Percentiles rank a stretch among this genome's conserved stretches.
phyloP scores from a whole-genome alignment of 2,329 filamentous ascomycete species.

The Fusarium piperis region DNA sequence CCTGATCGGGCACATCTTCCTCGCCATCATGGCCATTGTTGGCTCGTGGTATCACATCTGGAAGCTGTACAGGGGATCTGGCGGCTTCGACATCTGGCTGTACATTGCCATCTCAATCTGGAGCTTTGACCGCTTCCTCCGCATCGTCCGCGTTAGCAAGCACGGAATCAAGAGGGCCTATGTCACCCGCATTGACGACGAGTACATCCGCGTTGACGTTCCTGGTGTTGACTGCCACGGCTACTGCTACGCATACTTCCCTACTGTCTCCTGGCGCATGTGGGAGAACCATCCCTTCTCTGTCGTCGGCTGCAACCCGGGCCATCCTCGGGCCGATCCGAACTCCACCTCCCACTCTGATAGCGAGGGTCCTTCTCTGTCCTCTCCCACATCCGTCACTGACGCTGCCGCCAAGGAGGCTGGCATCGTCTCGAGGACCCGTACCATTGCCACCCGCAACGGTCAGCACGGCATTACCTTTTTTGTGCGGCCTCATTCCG shows the following conservation, averaged over 20 bases:
- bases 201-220: constrained; percentile 45
- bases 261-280: constrained; percentile 44
- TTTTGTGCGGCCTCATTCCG: constrained; percentile 39
- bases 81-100: constrained; percentile 54
- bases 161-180: constrained; percentile 43
- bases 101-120: constrained; percentile 43
- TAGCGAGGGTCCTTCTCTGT: background rate
- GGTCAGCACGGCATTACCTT: constrained; percentile 40
- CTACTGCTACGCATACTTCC: constrained; percentile 46
- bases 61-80: constrained; percentile 47
- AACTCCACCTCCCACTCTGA: constrained; percentile 23
- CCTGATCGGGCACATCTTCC: constrained; percentile 53
- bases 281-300: constrained; percentile 50
- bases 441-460: background rate
- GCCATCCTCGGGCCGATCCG: background rate
- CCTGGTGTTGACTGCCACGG: constrained; percentile 38
- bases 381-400: background rate
- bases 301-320: constrained; percentile 34
- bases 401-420: constrained; percentile 25
- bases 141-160: constrained; percentile 30
- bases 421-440: constrained; percentile 2
- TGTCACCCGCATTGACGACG: constrained; percentile 40
- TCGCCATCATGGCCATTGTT: constrained; percentile 53
- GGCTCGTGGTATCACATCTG: constrained; percentile 56
- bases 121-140: constrained; percentile 43